A percentile compares a stretch with the other conserved stretches of the same genome.
These are phyloP conservation scores for Proliferodiscus dingleyae DNA, from an alignment of 2,329 filamentous ascomycete species.

Conservation along the genomic window DNA sequence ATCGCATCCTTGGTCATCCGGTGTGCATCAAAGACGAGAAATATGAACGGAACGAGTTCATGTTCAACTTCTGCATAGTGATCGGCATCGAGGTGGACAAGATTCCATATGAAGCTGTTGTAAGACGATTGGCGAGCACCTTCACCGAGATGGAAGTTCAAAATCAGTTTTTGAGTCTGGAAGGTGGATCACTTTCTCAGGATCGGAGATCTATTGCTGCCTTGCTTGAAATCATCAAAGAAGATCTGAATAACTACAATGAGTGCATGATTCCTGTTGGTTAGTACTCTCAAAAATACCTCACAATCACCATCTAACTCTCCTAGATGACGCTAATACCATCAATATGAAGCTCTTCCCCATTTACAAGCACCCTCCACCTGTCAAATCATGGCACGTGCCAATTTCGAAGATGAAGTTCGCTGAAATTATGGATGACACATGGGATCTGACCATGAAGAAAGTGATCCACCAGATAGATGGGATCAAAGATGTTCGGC, in stretches of 20 bases:
- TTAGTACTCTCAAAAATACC: conserved; percentile 38
- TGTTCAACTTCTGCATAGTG: conserved; percentile 94
- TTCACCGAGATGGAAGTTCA: conserved; percentile 92
- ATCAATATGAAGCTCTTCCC: conserved; percentile 96
- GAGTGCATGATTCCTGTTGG: conserved; percentile 98
- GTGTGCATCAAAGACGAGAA: conserved; percentile 78
- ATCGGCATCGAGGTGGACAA: conserved; percentile 67
- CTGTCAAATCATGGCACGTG: conserved; percentile 84
- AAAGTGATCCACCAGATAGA: conserved; percentile 83
- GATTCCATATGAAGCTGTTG: conserved; percentile 76
- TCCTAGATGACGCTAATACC: conserved; percentile 79
- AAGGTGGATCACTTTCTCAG: conserved; percentile 32
- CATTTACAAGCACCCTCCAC: conserved; percentile 68
- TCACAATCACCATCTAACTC: conserved; percentile 6
- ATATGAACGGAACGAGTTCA: conserved; percentile 92
- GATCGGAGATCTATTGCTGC: conserved; percentile 71
- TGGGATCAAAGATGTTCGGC: conserved; percentile 82
- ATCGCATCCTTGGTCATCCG: conserved; percentile 81
- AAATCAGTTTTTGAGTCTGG: conserved; percentile 69
- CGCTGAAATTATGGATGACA: conserved; percentile 57
- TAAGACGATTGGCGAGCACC: conserved; percentile 76
- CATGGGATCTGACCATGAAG: conserved; percentile 72
- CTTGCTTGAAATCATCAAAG: conserved; percentile 71
- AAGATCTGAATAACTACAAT: conserved; percentile 93
- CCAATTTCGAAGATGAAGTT: conserved; percentile 71